Percentiles rank a stretch among this genome's conserved stretches.
Evolutionary conservation across 345 rosid species (phyloP).

Genomic region (Xanthoceras sorbifolium): DNA sequence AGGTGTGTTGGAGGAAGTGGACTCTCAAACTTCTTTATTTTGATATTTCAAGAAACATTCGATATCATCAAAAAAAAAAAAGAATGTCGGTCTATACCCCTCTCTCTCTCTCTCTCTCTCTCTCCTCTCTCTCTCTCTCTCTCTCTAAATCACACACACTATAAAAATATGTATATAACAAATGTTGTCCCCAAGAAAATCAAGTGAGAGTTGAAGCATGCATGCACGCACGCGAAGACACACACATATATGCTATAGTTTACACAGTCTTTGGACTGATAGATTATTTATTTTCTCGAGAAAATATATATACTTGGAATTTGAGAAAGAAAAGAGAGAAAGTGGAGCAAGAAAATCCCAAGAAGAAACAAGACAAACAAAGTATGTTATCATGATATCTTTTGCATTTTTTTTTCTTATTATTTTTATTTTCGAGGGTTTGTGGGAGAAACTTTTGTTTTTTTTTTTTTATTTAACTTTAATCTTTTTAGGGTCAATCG

Average conservation of each 20-base stretch:
- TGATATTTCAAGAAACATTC: constrained; percentile 36
- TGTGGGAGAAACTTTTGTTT: constrained; percentile 1
- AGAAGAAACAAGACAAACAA: constrained; percentile 26
- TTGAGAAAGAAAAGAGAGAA: constrained; percentile 15
- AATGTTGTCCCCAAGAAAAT: constrained; percentile 23
- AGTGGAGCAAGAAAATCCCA: constrained; percentile 25
- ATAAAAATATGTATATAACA: background rate
- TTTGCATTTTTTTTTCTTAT: background rate
- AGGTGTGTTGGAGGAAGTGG: constrained; percentile 22
- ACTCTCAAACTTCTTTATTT: background rate
- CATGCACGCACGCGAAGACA: constrained; percentile 35
- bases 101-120: too few relatives aligned
- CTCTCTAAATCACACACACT: constrained; percentile 22
- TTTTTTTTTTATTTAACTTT: background rate
- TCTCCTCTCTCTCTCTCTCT: too few relatives aligned
- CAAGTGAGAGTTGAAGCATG: constrained; percentile 24
- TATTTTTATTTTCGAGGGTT: background rate
- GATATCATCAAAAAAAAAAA: constrained; percentile 30
- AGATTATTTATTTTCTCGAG: constrained; percentile 20
- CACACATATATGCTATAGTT: constrained; percentile 8
- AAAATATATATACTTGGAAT: constrained; percentile 9
- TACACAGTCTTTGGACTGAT: constrained; percentile 14
- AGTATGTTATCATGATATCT: constrained; percentile 30
- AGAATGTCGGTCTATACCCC: constrained; percentile 47
- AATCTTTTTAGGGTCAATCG: constrained; percentile 15